These are phyloP conservation scores for Pholiota adiposa DNA, from an alignment of 1,284 basidiomycete species.

Conservation along the genomic window DNA sequence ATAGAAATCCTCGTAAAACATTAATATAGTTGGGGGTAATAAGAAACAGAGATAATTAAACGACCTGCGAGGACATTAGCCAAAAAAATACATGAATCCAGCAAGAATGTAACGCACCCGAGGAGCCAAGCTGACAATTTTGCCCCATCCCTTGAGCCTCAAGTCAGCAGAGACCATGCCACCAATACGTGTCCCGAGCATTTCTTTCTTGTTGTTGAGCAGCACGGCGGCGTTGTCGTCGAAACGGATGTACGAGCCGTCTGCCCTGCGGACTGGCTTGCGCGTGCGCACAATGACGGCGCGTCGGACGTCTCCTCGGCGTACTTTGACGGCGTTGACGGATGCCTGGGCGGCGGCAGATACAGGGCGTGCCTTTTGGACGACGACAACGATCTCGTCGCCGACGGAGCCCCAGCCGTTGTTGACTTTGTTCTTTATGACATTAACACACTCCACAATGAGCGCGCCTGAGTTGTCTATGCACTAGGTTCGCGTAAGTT, in stretches of 20 bases:
- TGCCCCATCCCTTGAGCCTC: conserved; percentile 92
- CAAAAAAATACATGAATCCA: background rate
- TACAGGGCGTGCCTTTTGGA: conserved; percentile 91
- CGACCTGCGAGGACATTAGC: conserved; percentile 19
- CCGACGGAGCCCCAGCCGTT: conserved; percentile 84
- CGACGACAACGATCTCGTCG: conserved; percentile 97
- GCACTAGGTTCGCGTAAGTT: conserved; percentile 67
- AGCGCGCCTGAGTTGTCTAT: conserved; percentile 99
- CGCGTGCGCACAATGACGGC: conserved; percentile 95
- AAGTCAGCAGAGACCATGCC: conserved; percentile 93
- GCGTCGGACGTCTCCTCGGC: conserved; percentile 91
- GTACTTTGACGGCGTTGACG: conserved; percentile 80
- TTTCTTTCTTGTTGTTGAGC: conserved; percentile 96
- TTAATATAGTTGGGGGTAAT: background rate
- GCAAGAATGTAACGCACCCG: conserved; percentile 63
- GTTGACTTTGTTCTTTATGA: conserved; percentile 95
- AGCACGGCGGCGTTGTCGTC: conserved; percentile 98
- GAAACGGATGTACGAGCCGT: conserved; percentile 87
- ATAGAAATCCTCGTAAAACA: background rate
- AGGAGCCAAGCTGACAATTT: conserved; percentile 91
- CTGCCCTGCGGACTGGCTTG: conserved; percentile 83
- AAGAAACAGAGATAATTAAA: conserved; percentile 19
- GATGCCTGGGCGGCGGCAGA: conserved; percentile 63
- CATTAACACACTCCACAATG: conserved; percentile 95
- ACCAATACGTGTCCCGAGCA: conserved; percentile 94